Evolutionary conservation across 306 rosid species (phyloP).

Genomic region (Prunus campanulata): DNA sequence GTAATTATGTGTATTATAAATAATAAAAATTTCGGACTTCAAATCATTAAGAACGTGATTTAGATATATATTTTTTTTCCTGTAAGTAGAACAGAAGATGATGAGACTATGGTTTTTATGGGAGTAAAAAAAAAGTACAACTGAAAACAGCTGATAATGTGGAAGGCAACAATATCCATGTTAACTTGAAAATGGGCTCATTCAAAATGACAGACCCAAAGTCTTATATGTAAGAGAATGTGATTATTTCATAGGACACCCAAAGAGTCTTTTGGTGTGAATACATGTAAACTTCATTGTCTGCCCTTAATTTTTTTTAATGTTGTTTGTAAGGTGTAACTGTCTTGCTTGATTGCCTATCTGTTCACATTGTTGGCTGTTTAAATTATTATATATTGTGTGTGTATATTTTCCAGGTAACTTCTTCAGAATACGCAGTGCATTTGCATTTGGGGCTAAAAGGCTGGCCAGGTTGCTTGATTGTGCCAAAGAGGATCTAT

Average conservation of each 20-base stretch:
- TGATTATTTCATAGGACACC: neutral
- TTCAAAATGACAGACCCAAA: neutral
- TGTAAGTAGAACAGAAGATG: neutral
- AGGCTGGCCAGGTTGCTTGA: conserved; percentile 81
- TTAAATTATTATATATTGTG: conserved; percentile 18
- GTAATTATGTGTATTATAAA: neutral
- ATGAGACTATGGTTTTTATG: neutral
- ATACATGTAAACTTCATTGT: neutral
- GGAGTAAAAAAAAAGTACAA: neutral
- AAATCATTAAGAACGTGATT: neutral
- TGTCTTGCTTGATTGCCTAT: neutral
- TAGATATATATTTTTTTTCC: neutral
- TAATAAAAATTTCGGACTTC: neutral
- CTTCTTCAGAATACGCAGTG: conserved; percentile 98
- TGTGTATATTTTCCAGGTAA: conserved; percentile 61
- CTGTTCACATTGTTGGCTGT: neutral
- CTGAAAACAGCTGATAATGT: neutral
- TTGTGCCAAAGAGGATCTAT: conserved; percentile 74
- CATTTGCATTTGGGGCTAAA: conserved; percentile 93
- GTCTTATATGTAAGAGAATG: neutral
- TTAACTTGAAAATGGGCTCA: neutral
- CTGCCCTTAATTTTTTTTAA: neutral
- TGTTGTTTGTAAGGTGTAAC: neutral
- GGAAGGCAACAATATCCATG: neutral
- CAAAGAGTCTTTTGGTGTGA: neutral